Conservation (phyloP, 768 basidiomycete species). For the Psilocybe subaeruginosa region DNA sequence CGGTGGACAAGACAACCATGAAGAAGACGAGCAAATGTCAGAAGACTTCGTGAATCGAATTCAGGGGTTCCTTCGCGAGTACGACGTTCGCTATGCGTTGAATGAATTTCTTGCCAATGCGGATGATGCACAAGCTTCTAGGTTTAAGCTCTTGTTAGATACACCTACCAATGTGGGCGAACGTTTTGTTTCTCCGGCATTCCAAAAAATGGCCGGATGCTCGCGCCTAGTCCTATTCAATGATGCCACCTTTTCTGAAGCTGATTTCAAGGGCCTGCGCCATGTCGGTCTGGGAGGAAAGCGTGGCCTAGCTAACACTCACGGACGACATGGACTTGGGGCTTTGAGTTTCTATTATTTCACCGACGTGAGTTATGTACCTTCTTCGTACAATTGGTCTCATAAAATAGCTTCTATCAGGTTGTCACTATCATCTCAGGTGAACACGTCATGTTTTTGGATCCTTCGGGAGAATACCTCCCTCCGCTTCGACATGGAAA, state of each 20-base stretch:
- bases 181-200: constrained; percentile 27
- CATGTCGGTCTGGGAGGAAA: constrained; percentile 48
- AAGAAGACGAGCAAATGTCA: constrained; percentile 21
- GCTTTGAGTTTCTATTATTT: constrained; percentile 53
- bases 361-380: constrained; percentile 38
- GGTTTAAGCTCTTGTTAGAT: constrained; percentile 38
- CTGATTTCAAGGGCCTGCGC: constrained; percentile 48
- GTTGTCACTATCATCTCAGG: constrained; percentile 34
- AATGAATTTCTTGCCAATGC: constrained; percentile 59
- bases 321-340: constrained; percentile 53
- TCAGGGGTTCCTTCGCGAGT: constrained; percentile 18
- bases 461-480: constrained; percentile 44
- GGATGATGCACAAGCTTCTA: constrained; percentile 43
- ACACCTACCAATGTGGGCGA: neutral
- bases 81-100: constrained; percentile 24
- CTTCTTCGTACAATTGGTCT: neutral
- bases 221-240: constrained; percentile 49
- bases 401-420: constrained; percentile 13
- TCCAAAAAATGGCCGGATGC: constrained; percentile 32
- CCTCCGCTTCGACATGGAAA: constrained; percentile 25
- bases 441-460: constrained; percentile 37
- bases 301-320: constrained; percentile 31
- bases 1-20: neutral
- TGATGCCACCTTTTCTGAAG: constrained; percentile 35
- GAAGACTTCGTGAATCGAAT: constrained; percentile 20